Conservation (phyloP, 352 stramenopile genomes). For the Globisporangium nagaii region DNA sequence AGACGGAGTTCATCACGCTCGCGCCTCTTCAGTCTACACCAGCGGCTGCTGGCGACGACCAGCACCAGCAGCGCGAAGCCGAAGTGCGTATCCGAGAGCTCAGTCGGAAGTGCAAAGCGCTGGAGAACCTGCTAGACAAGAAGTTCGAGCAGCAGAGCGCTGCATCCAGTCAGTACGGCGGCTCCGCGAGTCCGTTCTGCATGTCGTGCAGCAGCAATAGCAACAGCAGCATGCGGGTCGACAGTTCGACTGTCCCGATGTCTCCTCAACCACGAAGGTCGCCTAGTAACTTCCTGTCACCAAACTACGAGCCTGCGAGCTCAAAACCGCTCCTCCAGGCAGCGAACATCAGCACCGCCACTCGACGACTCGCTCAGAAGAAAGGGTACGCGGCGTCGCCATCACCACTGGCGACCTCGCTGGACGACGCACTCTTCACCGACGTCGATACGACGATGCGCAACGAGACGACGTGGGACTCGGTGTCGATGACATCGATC, state of each 20-base stretch:
- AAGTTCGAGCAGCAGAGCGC: constrained; percentile 42
- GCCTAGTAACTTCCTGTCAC: not conserved
- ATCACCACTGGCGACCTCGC: not conserved
- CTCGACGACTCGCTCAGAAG: constrained; percentile 13
- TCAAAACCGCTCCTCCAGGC: constrained; percentile 13
- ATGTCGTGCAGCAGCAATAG: constrained; percentile 19
- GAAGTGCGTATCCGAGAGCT: constrained; percentile 34
- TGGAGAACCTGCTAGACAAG: constrained; percentile 50
- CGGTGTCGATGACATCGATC: constrained; percentile 25
- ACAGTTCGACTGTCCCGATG: not conserved
- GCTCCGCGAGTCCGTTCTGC: constrained; percentile 16
- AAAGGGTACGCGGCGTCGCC: constrained; percentile 20
- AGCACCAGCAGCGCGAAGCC: not conserved
- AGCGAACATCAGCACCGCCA: constrained; percentile 9
- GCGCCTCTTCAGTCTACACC: not conserved
- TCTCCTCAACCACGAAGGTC: constrained; percentile 10
- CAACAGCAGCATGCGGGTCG: not conserved
- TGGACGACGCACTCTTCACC: constrained; percentile 23
- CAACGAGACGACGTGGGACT: constrained; percentile 28
- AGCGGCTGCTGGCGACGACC: too few species aligned
- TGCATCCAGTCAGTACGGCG: not conserved
- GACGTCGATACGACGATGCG: constrained; percentile 35
- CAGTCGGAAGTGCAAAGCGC: constrained; percentile 36
- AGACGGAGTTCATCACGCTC: constrained; percentile 13
- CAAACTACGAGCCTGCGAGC: not conserved